These are phyloP conservation scores for Cornus suecica DNA, from an alignment of 148 eudicot genomes.

Conservation along the genomic window DNA sequence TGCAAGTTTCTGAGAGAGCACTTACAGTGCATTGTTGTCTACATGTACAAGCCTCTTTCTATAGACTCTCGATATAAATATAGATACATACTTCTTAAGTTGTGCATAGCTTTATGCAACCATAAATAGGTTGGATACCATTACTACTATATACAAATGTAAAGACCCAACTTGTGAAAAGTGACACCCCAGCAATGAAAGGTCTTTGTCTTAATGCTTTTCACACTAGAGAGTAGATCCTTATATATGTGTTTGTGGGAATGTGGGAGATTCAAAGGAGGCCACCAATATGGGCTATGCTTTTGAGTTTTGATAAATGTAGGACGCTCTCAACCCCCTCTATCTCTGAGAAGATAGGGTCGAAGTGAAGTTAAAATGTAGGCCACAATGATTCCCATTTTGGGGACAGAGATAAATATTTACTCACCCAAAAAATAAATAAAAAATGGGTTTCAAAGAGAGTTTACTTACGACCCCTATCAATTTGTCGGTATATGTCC, in stretches of 20 bases:
- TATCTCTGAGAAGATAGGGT: too few relatives aligned
- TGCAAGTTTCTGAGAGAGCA: too few relatives aligned
- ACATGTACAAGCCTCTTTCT: too few relatives aligned
- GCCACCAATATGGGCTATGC: neutral
- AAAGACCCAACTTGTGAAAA: neutral
- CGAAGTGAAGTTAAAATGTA: neutral
- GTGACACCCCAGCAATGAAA: neutral
- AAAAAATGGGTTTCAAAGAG: neutral
- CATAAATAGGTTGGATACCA: neutral
- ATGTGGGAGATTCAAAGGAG: neutral
- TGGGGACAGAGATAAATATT: neutral
- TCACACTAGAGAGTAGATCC: neutral
- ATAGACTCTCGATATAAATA: too few relatives aligned
- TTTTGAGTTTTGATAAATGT: too few relatives aligned
- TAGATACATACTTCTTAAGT: neutral
- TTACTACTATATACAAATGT: neutral
- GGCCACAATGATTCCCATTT: neutral
- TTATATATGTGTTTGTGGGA: neutral
- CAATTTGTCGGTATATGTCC: too few relatives aligned
- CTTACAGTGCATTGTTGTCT: too few relatives aligned
- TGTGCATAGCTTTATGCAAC: neutral
- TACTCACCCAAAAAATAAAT: neutral
- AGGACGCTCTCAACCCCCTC: too few relatives aligned
- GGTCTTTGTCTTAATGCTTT: neutral
- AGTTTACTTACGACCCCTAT: too few relatives aligned